Conservation (phyloP, 768 basidiomycete genomes). For the Lentinus brumalis region DNA sequence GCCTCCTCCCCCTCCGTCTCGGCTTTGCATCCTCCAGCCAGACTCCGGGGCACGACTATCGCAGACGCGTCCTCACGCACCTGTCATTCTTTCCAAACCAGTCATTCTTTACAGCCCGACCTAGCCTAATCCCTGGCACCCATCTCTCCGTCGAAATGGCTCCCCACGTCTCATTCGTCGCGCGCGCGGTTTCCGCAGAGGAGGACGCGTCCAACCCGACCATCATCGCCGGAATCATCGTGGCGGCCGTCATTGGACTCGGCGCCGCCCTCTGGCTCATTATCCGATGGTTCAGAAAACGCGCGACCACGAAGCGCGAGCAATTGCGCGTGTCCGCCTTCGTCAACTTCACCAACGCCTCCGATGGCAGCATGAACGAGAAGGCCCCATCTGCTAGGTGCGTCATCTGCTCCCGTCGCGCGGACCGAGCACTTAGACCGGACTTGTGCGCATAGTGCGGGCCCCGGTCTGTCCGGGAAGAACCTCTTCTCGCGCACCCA, state of each 20-base stretch:
- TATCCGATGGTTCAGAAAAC: slow-evolving; percentile 44
- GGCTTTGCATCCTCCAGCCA: too few relatives aligned
- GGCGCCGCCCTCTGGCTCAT: slow-evolving; percentile 45
- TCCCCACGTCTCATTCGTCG: slow-evolving; percentile 3
- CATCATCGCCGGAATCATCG: slow-evolving; percentile 53
- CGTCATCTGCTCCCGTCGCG: background rate
- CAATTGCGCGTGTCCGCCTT: slow-evolving; percentile 15
- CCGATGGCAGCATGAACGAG: background rate
- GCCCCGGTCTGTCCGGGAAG: slow-evolving; percentile 8
- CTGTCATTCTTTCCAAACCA: slow-evolving; percentile 3
- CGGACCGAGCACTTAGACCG: background rate
- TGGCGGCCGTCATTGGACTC: slow-evolving; percentile 45
- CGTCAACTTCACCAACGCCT: slow-evolving; percentile 4
- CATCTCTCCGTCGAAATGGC: slow-evolving; percentile 34
- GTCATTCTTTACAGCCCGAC: background rate
- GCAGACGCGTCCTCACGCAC: slow-evolving; percentile 12
- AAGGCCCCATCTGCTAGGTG: slow-evolving; percentile 12
- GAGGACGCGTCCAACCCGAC: slow-evolving; percentile 30
- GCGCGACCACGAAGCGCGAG: slow-evolving; percentile 20
- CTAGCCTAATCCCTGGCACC: background rate
- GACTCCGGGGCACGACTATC: too few relatives aligned
- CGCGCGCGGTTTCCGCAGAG: slow-evolving; percentile 10
- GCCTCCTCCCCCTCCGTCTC: too few relatives aligned
- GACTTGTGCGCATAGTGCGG: background rate
- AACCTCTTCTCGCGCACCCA: slow-evolving; percentile 44